phyloP scores from a whole-genome alignment of 148 eudicot species.

The Silene conica region DNA sequence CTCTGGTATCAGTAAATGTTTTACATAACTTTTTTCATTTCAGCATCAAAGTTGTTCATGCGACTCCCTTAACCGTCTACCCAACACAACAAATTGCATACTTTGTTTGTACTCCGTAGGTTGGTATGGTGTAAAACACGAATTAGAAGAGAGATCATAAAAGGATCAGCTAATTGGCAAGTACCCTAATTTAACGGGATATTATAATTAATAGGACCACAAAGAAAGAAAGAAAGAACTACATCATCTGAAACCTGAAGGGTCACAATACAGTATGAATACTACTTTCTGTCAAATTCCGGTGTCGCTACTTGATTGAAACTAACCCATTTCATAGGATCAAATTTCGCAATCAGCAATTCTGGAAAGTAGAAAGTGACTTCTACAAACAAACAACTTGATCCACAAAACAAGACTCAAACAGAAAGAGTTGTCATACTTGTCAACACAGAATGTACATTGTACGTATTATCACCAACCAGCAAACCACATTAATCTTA shows the following conservation, averaged over 20 bases:
- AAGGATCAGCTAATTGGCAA: too few species aligned
- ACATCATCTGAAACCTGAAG: conserved; percentile 11
- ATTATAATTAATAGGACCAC: neutral
- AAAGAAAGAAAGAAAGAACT: neutral
- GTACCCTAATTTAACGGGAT: too few species aligned
- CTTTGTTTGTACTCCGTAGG: too few species aligned
- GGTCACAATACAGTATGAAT: neutral
- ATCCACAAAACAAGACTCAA: neutral
- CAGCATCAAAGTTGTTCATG: neutral
- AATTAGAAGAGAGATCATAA: too few species aligned
- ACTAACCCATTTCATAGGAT: conserved; percentile 12
- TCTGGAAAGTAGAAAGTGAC: neutral
- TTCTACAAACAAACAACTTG: conserved; percentile 1
- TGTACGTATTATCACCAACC: neutral
- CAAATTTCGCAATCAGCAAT: conserved; percentile 2
- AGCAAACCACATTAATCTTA: neutral
- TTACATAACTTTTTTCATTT: neutral
- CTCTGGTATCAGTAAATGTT: too few species aligned
- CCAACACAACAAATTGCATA: neutral
- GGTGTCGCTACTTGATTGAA: conserved; percentile 18
- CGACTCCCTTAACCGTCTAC: neutral
- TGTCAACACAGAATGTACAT: neutral
- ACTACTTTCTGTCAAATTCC: conserved; percentile 1
- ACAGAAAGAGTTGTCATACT: neutral
- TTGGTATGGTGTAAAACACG: too few species aligned